A percentile compares a stretch with the other conserved stretches of the same genome.
Conservation (phyloP, 2,329 filamentous ascomycete species). For the Drechslera avenae region DNA sequence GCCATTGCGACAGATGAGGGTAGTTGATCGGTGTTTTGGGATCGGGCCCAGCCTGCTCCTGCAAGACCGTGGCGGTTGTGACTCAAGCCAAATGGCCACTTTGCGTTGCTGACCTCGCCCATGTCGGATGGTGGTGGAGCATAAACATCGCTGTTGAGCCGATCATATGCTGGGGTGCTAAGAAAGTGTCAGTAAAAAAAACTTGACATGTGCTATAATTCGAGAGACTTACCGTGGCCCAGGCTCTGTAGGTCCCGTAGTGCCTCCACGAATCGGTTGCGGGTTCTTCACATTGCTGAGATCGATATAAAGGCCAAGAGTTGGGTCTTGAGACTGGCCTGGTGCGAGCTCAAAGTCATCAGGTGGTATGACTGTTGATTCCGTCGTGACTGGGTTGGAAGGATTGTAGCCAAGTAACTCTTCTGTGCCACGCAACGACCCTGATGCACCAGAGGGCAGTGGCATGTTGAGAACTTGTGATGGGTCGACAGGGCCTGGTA, state of each 20-base stretch:
- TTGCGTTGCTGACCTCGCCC: slow-evolving; percentile 48
- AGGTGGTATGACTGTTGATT: slow-evolving; percentile 42
- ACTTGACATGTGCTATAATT: accelerated
- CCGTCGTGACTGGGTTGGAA: slow-evolving; percentile 36
- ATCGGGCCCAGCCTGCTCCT: slow-evolving; percentile 50
- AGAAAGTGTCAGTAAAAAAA: not conserved
- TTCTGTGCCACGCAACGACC: slow-evolving; percentile 43
- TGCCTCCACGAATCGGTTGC: slow-evolving; percentile 49
- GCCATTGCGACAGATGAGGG: slow-evolving; percentile 51
- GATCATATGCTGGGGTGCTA: slow-evolving; percentile 37
- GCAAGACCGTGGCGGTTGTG: slow-evolving; percentile 50
- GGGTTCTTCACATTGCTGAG: slow-evolving; percentile 48
- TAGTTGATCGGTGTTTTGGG: slow-evolving; percentile 48
- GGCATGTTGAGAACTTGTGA: slow-evolving; percentile 12
- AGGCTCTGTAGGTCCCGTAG: slow-evolving; percentile 48
- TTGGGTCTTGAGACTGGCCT: slow-evolving; percentile 45
- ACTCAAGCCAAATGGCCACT: slow-evolving; percentile 51
- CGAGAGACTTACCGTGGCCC: slow-evolving; percentile 34
- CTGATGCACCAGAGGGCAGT: slow-evolving; percentile 41
- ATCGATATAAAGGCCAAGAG: slow-evolving; percentile 49
- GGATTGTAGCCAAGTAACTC: slow-evolving; percentile 43
- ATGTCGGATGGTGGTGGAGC: slow-evolving; percentile 48
- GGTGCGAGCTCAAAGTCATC: slow-evolving; percentile 45
- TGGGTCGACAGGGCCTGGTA: slow-evolving; percentile 13
- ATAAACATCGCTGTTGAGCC: slow-evolving; percentile 49